Percentiles rank a stretch among this genome's conserved stretches.
phyloP scores from a whole-genome alignment of 371 early-diverging fungal genomes.

The Mucor circinelloides region DNA sequence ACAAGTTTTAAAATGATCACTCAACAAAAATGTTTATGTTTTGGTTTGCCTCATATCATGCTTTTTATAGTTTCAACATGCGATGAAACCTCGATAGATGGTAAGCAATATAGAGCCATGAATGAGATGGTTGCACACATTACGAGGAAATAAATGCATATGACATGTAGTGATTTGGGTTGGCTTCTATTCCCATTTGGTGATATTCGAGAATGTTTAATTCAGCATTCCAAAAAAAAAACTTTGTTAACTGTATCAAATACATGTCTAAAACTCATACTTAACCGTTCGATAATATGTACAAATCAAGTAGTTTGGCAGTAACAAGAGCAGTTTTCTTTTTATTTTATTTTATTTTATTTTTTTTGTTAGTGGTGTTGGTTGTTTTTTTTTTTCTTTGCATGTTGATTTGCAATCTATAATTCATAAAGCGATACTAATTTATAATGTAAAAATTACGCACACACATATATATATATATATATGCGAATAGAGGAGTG shows the following conservation, averaged over 20 bases:
- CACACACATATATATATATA: neutral
- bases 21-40: neutral
- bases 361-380: neutral
- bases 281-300: neutral
- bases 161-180: neutral
- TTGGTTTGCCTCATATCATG: neutral
- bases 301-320: neutral
- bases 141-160: neutral
- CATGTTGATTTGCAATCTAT: neutral
- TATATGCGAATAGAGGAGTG: neutral
- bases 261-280: neutral
- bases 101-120: neutral
- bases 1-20: neutral
- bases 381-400: neutral
- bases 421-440: neutral
- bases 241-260: neutral
- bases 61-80: neutral
- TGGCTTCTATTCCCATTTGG: neutral
- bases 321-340: neutral
- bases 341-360: neutral
- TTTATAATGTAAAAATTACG: neutral
- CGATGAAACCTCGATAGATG: neutral
- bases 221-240: neutral
- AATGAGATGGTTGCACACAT: neutral
- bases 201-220: conserved; percentile 1